Base-by-base conservation (phyloP, 139 green algal species). In the Dunaliella primolecta region DNA sequence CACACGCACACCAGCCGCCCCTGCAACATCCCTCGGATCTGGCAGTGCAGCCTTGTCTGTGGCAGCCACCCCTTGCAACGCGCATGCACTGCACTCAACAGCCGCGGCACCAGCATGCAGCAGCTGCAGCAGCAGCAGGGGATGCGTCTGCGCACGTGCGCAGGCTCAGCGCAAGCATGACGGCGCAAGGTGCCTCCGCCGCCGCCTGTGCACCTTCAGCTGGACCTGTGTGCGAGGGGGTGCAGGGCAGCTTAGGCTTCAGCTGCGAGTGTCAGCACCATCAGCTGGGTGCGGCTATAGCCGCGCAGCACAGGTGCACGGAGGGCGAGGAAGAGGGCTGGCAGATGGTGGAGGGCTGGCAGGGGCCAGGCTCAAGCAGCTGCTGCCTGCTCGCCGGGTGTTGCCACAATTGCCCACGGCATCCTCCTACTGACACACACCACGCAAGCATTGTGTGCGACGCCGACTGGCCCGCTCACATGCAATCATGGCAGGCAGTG, bases 61-160 rank as follows among this genome's bases (percentile, higher is more conserved):
- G n/a, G n/a, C n/a, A n/a, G n/a, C n/a, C n/a, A n/a, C n/a, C n/a
- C n/a, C n/a, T n/a, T n/a, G n/a, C n/a, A n/a, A n/a, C n/a, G n/a
- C n/a, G n/a, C n/a, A n/a, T n/a, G n/a, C n/a, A n/a, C n/a, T n/a
- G n/a, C n/a, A n/a, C n/a, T n/a, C n/a, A n/a, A n/a, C n/a, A n/a
- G n/a, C n/a, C n/a, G n/a, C n/a, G n/a, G n/a, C n/a, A n/a, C 76
- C 76, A 81, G 76, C 76, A 81, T n/a, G 27, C 76, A 81, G 30
- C 25, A 21, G 76, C 76, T 55, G 30, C n/a, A 81, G 76, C 76
- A 81, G 30, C 76, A 81, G 76, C 76, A 46, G 76, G n/a, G n/a
- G n/a, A n/a, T n/a, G n/a, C n/a, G n/a, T n/a, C n/a, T n/a, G n/a
- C n/a, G n/a, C n/a, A n/a, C n/a, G n/a, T n/a, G n/a, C n/a, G n/a